These are phyloP conservation scores for Populus hybrid DNA, from an alignment of 441 rosid species.

Conservation along the genomic window DNA sequence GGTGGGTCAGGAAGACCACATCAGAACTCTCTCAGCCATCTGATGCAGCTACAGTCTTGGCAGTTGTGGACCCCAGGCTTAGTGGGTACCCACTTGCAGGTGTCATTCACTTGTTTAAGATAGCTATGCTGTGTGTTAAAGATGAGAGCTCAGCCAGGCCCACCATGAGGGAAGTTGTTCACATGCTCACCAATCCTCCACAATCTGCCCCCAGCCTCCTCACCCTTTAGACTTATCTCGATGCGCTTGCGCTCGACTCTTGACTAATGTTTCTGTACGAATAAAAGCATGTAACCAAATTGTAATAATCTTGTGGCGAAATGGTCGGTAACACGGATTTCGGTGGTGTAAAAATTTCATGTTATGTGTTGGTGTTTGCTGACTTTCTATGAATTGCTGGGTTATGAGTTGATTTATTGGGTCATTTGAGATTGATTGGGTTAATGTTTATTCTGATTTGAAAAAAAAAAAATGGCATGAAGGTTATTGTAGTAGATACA, in stretches of 20 bases:
- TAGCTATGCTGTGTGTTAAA: slow-evolving; percentile 73
- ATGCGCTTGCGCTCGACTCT: not conserved
- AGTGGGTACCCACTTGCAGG: slow-evolving; percentile 49
- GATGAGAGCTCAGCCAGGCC: slow-evolving; percentile 67
- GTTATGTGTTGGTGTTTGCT: not conserved
- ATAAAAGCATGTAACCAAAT: slow-evolving; percentile 5
- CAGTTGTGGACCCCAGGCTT: slow-evolving; percentile 63
- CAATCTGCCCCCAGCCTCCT: slow-evolving; percentile 39
- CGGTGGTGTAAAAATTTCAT: not conserved
- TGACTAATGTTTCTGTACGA: not conserved
- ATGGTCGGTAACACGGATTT: not conserved
- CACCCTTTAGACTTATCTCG: slow-evolving; percentile 18
- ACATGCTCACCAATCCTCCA: slow-evolving; percentile 64
- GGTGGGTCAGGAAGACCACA: slow-evolving; percentile 74
- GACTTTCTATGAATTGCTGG: not conserved
- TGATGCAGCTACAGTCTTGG: slow-evolving; percentile 53
- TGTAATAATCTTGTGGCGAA: slow-evolving; percentile 22
- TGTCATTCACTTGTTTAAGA: slow-evolving; percentile 65
- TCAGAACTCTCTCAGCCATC: slow-evolving; percentile 67
- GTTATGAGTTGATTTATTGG: too few species aligned
- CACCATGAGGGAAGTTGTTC: slow-evolving; percentile 91
- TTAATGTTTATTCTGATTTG: too few species aligned
- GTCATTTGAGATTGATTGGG: too few species aligned
- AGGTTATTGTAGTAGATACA: too few species aligned
- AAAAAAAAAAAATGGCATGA: too few species aligned